These are phyloP conservation scores for Ophiosphaerella herpotricha DNA, from an alignment of 2,329 filamentous ascomycete species.

Conservation along the genomic window DNA sequence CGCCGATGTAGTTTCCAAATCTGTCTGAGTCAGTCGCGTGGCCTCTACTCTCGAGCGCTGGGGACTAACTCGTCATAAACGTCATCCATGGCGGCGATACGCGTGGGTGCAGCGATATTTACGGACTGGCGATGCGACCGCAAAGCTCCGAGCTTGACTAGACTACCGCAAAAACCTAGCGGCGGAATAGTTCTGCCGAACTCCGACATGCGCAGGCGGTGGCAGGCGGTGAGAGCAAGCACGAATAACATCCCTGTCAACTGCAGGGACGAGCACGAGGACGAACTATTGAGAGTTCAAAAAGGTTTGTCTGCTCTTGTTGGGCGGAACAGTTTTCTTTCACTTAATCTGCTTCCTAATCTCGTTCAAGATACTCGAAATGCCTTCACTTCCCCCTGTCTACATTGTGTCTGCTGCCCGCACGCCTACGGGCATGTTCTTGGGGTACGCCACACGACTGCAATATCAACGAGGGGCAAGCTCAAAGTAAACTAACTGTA, in stretches of 20 bases:
- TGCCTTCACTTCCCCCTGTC: conserved; percentile 82
- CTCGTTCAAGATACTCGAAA: conserved; percentile 50
- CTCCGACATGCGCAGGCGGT: conserved; percentile 22
- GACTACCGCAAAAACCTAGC: not conserved
- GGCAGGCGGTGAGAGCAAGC: conserved; percentile 26
- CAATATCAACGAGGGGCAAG: conserved; percentile 22
- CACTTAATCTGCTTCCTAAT: conserved; percentile 6
- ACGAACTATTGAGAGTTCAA: conserved; percentile 20
- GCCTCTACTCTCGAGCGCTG: not conserved
- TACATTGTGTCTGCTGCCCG: conserved; percentile 93
- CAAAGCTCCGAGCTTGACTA: conserved; percentile 9
- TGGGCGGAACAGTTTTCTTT: conserved; percentile 6
- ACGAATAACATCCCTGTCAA: conserved; percentile 20
- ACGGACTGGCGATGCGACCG: conserved; percentile 16
- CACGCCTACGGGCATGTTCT: conserved; percentile 92
- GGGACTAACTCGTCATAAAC: conserved; percentile 84
- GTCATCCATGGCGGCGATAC: conserved; percentile 74
- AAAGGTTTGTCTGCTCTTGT: conserved; percentile 19
- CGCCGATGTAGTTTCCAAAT: conserved; percentile 98
- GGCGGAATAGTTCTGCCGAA: conserved; percentile 22
- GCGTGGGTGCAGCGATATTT: conserved; percentile 12
- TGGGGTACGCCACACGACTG: conserved; percentile 67
- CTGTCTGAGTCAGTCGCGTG: conserved; percentile 52
- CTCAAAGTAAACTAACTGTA: conserved; percentile 19
- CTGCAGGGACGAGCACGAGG: conserved; percentile 23